These are phyloP conservation scores for Chlorella variabilis DNA, from an alignment of 163 green algal genomes.

Conservation along the genomic window DNA sequence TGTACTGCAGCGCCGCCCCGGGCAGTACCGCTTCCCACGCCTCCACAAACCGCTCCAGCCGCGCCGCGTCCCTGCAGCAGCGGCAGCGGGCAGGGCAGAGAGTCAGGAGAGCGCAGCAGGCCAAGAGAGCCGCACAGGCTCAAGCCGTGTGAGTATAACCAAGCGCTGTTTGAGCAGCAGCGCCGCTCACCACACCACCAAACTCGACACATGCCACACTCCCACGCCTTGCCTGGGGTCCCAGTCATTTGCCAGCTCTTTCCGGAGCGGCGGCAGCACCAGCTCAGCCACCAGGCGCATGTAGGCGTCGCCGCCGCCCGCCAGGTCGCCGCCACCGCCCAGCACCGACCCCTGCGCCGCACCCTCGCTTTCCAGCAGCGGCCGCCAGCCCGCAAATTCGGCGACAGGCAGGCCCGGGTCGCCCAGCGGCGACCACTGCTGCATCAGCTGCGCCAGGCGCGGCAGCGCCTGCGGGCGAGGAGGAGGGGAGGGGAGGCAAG, in stretches of 20 bases:
- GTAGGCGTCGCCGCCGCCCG: slow-evolving; percentile 73
- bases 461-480: slow-evolving; percentile 37
- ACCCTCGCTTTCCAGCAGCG: slow-evolving; percentile 70
- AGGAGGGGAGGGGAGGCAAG: background rate
- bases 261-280: slow-evolving; percentile 81
- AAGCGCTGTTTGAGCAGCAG: too few species aligned
- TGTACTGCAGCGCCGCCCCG: slow-evolving; percentile 42
- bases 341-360: slow-evolving; percentile 25
- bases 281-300: slow-evolving; percentile 71
- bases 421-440: slow-evolving; percentile 79
- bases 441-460: slow-evolving; percentile 55
- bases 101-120: background rate
- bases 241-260: slow-evolving; percentile 79
- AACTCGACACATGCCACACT: background rate
- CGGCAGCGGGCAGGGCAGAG: background rate
- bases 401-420: slow-evolving; percentile 60
- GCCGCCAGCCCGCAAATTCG: slow-evolving; percentile 70
- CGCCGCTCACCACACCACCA: too few species aligned
- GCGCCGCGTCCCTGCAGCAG: slow-evolving; percentile 70
- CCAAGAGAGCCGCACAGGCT: too few species aligned
- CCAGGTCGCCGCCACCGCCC: background rate
- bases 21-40: slow-evolving; percentile 81
- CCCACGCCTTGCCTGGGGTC: slow-evolving; percentile 57
- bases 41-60: slow-evolving; percentile 80
- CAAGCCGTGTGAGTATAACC: too few species aligned